Evolutionary conservation across 495 filamentous ascomycete genomes (phyloP), one percentile per base, ranked within the genome.

Genomic region (Xylaria castorea): DNA sequence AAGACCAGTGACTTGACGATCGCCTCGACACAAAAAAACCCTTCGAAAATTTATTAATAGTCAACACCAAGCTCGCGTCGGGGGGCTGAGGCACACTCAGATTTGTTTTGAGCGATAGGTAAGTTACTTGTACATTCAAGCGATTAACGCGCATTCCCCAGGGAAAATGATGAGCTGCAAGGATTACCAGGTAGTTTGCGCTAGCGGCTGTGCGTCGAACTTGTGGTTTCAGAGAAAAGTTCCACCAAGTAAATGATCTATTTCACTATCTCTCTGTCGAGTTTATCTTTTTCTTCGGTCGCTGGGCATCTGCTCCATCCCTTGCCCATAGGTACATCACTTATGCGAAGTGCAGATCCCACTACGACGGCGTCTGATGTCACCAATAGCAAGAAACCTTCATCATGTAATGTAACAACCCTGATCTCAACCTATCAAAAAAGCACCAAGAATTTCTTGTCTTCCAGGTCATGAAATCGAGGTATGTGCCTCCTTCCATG

Each of bases 261-360:
- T 66, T 32, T 20, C n/a, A 5, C 14, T 67, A 16, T 11, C 22
- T 25, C 14, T 38, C 32, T 48, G 7, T 34, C 48, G 18, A 34
- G 7, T 67, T 50, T 40, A 4, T 67, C n/a, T 42, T 32, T 55
- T 8, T 32, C 20, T 44, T 32, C 40, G 50, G 50, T 36, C 38
- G 30, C 38, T 42, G 38, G 38, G 11, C 44, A 30, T 42, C 32
- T 27, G 25, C 16, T 27, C 22, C 14, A 22, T 55, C 65, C 44
- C 46, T 67, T 55, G 30, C 32, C 27, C 30, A 18, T 12, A 51
- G 25, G 27, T 38, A 55, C 50, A 68, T 44, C 3, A 42, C 38
- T 42, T 44, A 57, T 57, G 66, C 66, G 6, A 55, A 44, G 50
- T n/a, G 66, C 36, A 68, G 66, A 68, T 68, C 66, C 36, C 36